Evolutionary conservation across 805 yeast species (phyloP).

Genomic region (Naumovozyma castellii): DNA sequence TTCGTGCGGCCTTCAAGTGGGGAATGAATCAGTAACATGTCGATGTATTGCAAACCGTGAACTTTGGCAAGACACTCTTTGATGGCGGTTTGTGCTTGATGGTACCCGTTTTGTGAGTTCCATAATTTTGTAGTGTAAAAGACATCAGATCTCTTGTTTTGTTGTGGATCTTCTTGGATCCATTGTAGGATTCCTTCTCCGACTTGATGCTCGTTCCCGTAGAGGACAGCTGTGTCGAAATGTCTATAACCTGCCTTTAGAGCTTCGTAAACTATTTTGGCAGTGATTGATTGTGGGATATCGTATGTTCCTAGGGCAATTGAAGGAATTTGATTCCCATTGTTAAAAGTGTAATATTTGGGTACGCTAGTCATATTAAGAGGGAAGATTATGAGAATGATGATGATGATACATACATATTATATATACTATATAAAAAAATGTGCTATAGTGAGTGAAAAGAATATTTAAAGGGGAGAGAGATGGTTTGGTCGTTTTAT

Average conservation of each 20-base stretch:
- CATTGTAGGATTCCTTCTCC: conserved; percentile 50
- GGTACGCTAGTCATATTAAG: too few relatives aligned
- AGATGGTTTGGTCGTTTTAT: not conserved
- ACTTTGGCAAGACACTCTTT: conserved; percentile 44
- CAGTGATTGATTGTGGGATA: conserved; percentile 33
- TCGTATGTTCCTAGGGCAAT: conserved; percentile 49
- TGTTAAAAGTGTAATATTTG: conserved; percentile 36
- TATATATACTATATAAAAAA: too few relatives aligned
- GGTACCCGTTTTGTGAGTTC: conserved; percentile 56
- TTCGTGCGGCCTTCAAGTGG: conserved; percentile 41
- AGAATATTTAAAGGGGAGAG: not conserved
- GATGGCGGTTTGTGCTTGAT: conserved; percentile 49
- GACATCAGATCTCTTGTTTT: conserved; percentile 37
- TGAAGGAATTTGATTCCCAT: conserved; percentile 47
- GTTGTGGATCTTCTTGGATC: conserved; percentile 37
- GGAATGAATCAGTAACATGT: conserved; percentile 57
- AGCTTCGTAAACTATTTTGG: conserved; percentile 44
- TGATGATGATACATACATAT: too few relatives aligned
- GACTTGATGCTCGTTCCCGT: conserved; percentile 54
- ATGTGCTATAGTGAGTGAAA: too few relatives aligned
- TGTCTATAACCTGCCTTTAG: conserved; percentile 62
- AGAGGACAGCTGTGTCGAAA: conserved; percentile 62
- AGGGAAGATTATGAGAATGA: too few relatives aligned
- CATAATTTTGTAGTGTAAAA: conserved; percentile 66
- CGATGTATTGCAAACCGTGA: conserved; percentile 54